Evolutionary conservation across 2,329 filamentous ascomycete genomes (phyloP), one percentile per base, ranked within the genome.

Genomic region (Eutypella sp.): DNA sequence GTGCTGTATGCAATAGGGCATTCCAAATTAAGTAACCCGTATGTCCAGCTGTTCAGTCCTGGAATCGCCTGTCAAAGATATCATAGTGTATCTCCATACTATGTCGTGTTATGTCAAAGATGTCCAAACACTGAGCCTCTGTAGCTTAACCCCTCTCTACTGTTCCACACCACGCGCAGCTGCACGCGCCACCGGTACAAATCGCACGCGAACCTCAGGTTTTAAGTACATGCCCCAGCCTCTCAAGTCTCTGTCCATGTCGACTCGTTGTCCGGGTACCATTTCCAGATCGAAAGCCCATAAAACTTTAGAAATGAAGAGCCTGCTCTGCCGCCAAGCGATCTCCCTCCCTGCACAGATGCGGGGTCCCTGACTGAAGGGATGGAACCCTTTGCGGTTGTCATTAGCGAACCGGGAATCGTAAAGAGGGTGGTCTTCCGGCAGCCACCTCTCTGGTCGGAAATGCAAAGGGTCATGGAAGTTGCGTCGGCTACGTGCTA

Each of bases 221-320:
- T 55, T 57, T 13, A 42, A 13, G 27, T 42, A 55, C 25, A 47
- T 38, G 1, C 52, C 47, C 13, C 40, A 57, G 11, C 40, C 41
- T 9, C 29, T 46, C n/a, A 55, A 46, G 16, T 55, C 52, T 19
- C 36, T 51, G 9, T 54, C 53, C 8, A 56, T 31, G 2, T 43
- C 44, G 9, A 54, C 15, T 1, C 41, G 10, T 29, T 50, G 48
- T 1, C 41, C 40, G 4, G 47, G 36, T 5, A 52, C 29, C 39
- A 45, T 18, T 8, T 46, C 41, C 19, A 56, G 11, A 23, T 57
- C 51, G 18, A 58, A 58, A 0, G 39, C 20, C 57, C 53, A 59
- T 9, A 57, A 20, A 5, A 58, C 44, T 43, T 58, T 59, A 2
- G 47, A 53, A 0, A 59, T 7, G 6, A 56, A 47, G 8, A 59